Evolutionary conservation across 2,329 filamentous ascomycete genomes (phyloP).

Genomic region (Fusarium sp.): DNA sequence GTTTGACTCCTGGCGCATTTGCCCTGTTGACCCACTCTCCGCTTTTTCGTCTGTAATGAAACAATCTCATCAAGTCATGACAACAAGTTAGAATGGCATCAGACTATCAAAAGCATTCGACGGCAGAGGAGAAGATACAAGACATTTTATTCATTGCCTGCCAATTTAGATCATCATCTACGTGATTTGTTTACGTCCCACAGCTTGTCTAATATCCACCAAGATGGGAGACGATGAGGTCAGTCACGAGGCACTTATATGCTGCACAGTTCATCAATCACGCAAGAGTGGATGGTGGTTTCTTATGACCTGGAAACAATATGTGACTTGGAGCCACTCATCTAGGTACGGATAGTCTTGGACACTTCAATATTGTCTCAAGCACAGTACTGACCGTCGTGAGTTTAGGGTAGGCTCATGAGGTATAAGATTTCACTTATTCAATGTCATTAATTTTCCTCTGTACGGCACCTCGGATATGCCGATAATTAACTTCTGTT

Average conservation of each 20-base stretch:
- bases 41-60: slow-evolving; percentile 3
- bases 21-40: slow-evolving; percentile 9
- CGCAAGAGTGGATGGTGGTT: background rate
- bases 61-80: slow-evolving; percentile 11
- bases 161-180: background rate
- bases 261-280: background rate
- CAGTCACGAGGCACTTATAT: background rate
- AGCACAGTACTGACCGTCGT: background rate
- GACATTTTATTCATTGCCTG: background rate
- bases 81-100: background rate
- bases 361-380: background rate
- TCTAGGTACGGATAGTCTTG: background rate
- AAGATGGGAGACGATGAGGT: background rate
- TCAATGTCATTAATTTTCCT: background rate
- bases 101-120: background rate
- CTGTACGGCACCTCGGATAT: background rate
- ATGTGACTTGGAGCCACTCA: too few relatives aligned
- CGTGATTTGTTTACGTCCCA: background rate
- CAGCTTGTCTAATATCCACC: background rate
- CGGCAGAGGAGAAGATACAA: background rate
- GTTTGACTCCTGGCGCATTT: background rate
- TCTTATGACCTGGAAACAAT: background rate
- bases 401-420: background rate
- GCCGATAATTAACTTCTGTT: background rate
- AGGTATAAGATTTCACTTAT: background rate